Percentiles rank a stretch among this genome's conserved stretches.
Conservation (phyloP, 2,329 filamentous ascomycete genomes). For the Sporothrix schenckii region DNA sequence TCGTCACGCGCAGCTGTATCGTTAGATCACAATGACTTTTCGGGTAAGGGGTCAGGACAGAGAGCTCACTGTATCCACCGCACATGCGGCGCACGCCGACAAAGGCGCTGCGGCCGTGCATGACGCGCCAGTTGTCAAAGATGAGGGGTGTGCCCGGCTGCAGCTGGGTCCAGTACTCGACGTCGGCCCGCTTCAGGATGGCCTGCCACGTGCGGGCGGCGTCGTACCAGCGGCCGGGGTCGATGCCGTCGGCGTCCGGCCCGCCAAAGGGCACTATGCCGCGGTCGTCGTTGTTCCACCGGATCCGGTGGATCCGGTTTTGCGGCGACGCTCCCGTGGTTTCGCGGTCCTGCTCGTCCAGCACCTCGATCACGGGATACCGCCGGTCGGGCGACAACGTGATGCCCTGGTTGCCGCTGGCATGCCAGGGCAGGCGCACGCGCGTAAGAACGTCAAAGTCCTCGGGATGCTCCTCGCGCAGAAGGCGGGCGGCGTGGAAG, state of each 20-base stretch:
- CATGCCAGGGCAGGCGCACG: constrained; percentile 71
- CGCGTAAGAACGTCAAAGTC: constrained; percentile 62
- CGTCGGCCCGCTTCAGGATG: constrained; percentile 65
- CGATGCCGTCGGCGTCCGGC: constrained; percentile 43
- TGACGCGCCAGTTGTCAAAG: constrained; percentile 94
- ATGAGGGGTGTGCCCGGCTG: constrained; percentile 77
- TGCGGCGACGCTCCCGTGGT: background rate
- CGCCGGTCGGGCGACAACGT: constrained; percentile 71
- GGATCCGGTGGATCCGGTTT: constrained; percentile 58
- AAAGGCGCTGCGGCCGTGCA: constrained; percentile 85
- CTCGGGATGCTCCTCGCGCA: constrained; percentile 57
- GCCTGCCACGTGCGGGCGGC: constrained; percentile 75
- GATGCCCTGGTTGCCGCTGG: constrained; percentile 85
- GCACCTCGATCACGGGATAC: constrained; percentile 72
- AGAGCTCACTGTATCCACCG: constrained; percentile 79
- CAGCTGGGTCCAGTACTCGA: constrained; percentile 80
- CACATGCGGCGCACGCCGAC: constrained; percentile 84
- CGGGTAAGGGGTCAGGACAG: background rate
- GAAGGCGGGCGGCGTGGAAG: constrained; percentile 68
- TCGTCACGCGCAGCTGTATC: constrained; percentile 74
- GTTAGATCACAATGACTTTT: constrained; percentile 31
- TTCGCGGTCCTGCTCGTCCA: constrained; percentile 42
- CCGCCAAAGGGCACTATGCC: constrained; percentile 64
- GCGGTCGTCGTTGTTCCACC: constrained; percentile 94
- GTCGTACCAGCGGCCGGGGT: constrained; percentile 69